phyloP scores from a whole-genome alignment of 768 basidiomycete species.

The Suillus spraguei region DNA sequence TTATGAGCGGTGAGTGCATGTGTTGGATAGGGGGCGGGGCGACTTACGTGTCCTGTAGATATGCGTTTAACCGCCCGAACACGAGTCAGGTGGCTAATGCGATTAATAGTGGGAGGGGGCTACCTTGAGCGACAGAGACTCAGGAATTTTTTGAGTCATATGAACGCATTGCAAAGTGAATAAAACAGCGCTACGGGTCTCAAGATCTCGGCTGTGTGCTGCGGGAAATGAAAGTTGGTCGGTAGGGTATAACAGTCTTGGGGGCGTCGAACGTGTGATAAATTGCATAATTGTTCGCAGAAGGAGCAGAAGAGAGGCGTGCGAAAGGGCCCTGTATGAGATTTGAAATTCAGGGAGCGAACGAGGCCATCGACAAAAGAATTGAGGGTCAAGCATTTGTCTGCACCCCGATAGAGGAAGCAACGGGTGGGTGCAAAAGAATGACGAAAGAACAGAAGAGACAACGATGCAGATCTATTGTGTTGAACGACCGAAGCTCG shows the following conservation, averaged over 20 bases:
- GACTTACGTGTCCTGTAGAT: conserved; percentile 41
- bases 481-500: too few relatives aligned
- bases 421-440: too few relatives aligned
- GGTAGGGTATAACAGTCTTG: conserved; percentile 46
- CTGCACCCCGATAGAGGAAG: too few relatives aligned
- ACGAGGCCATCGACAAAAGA: too few relatives aligned
- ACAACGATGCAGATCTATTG: too few relatives aligned
- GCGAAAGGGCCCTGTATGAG: too few relatives aligned
- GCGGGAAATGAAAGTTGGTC: not conserved
- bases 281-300: conserved; percentile 90
- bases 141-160: not conserved
- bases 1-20: conserved; percentile 58
- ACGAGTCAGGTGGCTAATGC: conserved; percentile 78
- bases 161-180: not conserved
- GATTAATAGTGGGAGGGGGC: conserved; percentile 63
- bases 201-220: conserved; percentile 10
- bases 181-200: conserved; percentile 8
- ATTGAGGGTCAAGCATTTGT: too few relatives aligned
- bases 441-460: too few relatives aligned
- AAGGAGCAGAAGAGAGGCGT: not conserved
- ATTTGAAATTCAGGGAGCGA: too few relatives aligned
- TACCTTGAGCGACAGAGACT: conserved; percentile 48
- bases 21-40: not conserved
- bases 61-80: conserved; percentile 76
- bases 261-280: conserved; percentile 60